These are phyloP conservation scores for Neurospora sp. DNA, from an alignment of 495 filamentous ascomycete genomes.

Conservation along the genomic window DNA sequence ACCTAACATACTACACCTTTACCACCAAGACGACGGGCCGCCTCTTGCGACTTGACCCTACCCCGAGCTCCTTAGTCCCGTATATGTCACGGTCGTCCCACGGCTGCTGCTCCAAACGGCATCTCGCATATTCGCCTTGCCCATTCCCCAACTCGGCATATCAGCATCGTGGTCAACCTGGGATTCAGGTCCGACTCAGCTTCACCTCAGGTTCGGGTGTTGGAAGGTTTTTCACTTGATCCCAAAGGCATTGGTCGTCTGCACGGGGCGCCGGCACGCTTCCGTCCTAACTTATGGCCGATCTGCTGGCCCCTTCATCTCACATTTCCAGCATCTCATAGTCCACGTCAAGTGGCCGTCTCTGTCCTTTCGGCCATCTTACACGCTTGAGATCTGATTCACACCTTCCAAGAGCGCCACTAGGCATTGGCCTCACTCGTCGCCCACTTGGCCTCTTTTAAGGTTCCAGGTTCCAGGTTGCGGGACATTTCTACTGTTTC, in stretches of 20 bases:
- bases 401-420: background rate
- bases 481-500: background rate
- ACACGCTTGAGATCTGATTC: background rate
- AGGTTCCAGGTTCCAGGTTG: background rate
- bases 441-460: background rate
- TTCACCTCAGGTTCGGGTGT: background rate
- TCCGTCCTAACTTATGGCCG: constrained; percentile 22
- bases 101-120: background rate
- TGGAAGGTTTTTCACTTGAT: background rate
- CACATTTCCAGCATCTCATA: background rate
- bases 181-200: background rate
- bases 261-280: constrained; percentile 18
- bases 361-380: background rate
- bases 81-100: background rate
- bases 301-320: constrained; percentile 11
- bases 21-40: background rate
- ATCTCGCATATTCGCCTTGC: background rate
- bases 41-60: background rate
- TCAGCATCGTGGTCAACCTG: background rate
- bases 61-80: background rate
- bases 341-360: background rate
- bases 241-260: constrained; percentile 1
- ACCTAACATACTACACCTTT: background rate
- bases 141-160: background rate
- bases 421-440: background rate